Evolutionary conservation across 139 green algal genomes (phyloP).

Genomic region (Chlamydomonas asymmetrica): DNA sequence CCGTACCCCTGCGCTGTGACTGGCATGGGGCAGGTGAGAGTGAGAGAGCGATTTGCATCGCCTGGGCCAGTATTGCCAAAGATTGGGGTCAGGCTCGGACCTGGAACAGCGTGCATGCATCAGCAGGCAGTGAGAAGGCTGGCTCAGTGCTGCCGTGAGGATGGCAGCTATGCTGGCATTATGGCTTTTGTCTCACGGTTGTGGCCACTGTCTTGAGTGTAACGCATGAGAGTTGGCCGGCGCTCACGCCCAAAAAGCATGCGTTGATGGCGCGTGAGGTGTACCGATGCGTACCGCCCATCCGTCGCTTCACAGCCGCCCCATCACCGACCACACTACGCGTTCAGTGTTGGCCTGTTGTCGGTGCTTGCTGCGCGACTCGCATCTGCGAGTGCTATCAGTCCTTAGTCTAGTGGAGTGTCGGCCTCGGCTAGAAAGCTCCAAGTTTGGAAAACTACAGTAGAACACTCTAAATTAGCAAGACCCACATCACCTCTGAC

Average conservation of each 20-base stretch:
- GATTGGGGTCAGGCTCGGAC: not conserved
- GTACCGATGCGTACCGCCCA: too few species aligned
- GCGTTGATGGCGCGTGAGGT: too few species aligned
- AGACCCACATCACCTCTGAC: not conserved
- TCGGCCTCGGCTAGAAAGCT: not conserved
- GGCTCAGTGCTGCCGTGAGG: not conserved
- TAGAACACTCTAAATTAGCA: not conserved
- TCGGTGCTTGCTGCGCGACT: conserved; percentile 5
- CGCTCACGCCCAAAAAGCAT: too few species aligned
- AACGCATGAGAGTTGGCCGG: too few species aligned
- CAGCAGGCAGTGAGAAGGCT: not conserved
- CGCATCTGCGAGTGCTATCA: not conserved
- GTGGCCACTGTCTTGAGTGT: too few species aligned
- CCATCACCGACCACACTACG: too few species aligned
- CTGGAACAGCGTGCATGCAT: not conserved
- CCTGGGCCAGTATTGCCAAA: not conserved
- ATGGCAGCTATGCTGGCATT: too few species aligned
- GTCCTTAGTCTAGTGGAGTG: not conserved
- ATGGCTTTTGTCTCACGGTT: too few species aligned
- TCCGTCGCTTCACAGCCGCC: too few species aligned
- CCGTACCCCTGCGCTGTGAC: conserved; percentile 61
- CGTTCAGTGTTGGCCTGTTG: too few species aligned
- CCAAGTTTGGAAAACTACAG: not conserved
- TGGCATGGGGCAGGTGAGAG: conserved; percentile 50
- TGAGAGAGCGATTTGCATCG: conserved; percentile 2